A percentile compares a stretch with the other conserved stretches of the same genome.
Evolutionary conservation across 2,329 filamentous ascomycete species (phyloP).

Genomic region (Aspergillus felis): DNA sequence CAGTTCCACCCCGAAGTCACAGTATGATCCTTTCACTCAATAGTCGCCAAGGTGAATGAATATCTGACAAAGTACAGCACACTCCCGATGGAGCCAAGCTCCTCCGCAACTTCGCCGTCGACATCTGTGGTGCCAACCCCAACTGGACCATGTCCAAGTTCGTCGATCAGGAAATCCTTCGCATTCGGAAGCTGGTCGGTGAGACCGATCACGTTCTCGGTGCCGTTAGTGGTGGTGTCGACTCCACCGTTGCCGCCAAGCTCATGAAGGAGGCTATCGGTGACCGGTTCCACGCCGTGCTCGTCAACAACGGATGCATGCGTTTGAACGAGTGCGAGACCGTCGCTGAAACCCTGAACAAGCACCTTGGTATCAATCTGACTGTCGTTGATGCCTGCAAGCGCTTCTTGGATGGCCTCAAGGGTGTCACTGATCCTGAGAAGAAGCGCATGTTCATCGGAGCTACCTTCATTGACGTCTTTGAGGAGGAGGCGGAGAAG

Average conservation of each 20-base stretch:
- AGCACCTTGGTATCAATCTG: constrained; percentile 84
- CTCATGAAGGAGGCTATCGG: constrained; percentile 85
- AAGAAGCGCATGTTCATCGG: constrained; percentile 90
- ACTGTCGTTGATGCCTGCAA: constrained; percentile 79
- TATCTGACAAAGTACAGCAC: constrained; percentile 7
- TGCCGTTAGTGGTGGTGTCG: constrained; percentile 78
- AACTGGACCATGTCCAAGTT: constrained; percentile 89
- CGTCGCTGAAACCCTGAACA: constrained; percentile 73
- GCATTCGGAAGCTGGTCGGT: constrained; percentile 80
- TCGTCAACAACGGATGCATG: constrained; percentile 84
- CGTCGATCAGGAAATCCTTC: constrained; percentile 70
- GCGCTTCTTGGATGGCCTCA: constrained; percentile 70
- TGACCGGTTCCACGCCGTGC: constrained; percentile 76
- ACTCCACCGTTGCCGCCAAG: constrained; percentile 81
- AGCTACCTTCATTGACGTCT: constrained; percentile 74
- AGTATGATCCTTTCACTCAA: constrained; percentile 23
- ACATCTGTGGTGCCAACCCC: constrained; percentile 71
- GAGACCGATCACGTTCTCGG: constrained; percentile 76
- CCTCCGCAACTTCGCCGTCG: constrained; percentile 76
- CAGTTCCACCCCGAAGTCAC: constrained; percentile 89
- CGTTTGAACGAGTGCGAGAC: constrained; percentile 77
- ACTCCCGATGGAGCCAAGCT: constrained; percentile 61
- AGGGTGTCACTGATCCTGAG: constrained; percentile 76
- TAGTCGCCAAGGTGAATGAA: background rate
- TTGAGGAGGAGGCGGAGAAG: constrained; percentile 71